Conservation (phyloP, 306 rosid species). For the Glycine tomentella region DNA sequence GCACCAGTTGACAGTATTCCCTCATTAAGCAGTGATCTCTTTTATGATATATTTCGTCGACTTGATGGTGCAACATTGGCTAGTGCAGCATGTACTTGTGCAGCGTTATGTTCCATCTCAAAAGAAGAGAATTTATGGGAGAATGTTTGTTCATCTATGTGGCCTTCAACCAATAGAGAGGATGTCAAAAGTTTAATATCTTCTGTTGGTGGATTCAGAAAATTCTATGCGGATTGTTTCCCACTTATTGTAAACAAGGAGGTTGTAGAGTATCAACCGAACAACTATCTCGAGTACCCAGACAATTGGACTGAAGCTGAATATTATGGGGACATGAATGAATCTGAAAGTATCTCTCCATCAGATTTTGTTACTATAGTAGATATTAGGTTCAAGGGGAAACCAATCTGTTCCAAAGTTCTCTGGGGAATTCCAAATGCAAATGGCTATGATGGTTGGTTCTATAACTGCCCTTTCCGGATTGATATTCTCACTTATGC, state of each 20-base stretch:
- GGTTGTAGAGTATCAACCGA: slow-evolving; percentile 55
- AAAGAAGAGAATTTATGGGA: slow-evolving; percentile 84
- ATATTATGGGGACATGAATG: slow-evolving; percentile 70
- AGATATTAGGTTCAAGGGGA: slow-evolving; percentile 73
- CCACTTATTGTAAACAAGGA: slow-evolving; percentile 77
- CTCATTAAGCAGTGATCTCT: slow-evolving; percentile 74
- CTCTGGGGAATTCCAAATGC: slow-evolving; percentile 88
- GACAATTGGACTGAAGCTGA: slow-evolving; percentile 85
- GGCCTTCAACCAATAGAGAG: slow-evolving; percentile 81
- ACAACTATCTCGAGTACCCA: slow-evolving; percentile 59
- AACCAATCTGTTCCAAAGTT: slow-evolving; percentile 73
- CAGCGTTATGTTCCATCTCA: slow-evolving; percentile 72
- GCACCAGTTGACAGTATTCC: slow-evolving; percentile 61
- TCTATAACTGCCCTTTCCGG: slow-evolving; percentile 79
- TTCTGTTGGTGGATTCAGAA: slow-evolving; percentile 78
- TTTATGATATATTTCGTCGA: slow-evolving; percentile 73
- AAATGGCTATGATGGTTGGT: slow-evolving; percentile 70
- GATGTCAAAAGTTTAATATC: slow-evolving; percentile 73
- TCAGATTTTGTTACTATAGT: slow-evolving; percentile 77
- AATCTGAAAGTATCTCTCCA: slow-evolving; percentile 59
- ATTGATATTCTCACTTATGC: slow-evolving; percentile 74
- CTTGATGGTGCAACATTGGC: slow-evolving; percentile 83
- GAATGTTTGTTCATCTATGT: slow-evolving; percentile 73
- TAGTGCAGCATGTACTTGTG: slow-evolving; percentile 80
- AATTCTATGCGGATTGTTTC: slow-evolving; percentile 82